These are phyloP conservation scores for Rhodotorula toruloides DNA, from an alignment of 768 basidiomycete genomes.

Conservation along the genomic window DNA sequence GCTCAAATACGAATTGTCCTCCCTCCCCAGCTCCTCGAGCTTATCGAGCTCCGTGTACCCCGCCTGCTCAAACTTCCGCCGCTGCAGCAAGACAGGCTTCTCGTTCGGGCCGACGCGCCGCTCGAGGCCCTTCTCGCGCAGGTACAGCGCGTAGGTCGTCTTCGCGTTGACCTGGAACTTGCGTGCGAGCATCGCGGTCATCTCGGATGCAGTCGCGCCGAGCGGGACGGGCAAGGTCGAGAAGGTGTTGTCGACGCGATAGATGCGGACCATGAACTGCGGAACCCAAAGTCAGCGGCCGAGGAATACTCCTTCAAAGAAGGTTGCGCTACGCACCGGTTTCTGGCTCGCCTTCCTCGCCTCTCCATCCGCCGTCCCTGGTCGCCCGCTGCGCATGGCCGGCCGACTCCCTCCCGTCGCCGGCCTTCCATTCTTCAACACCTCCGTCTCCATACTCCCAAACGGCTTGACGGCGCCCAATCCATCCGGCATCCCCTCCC, in stretches of 20 bases:
- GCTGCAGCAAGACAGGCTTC: constrained; percentile 75
- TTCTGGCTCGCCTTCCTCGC: constrained; percentile 21
- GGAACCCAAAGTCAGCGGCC: constrained; percentile 43
- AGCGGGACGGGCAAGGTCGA: constrained; percentile 64
- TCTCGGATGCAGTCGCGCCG: constrained; percentile 61
- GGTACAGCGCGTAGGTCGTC: constrained; percentile 46
- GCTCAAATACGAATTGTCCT: constrained; percentile 76
- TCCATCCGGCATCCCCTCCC: constrained; percentile 3
- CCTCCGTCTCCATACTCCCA: not conserved
- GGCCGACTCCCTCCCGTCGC: constrained; percentile 9
- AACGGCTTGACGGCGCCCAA: not conserved
- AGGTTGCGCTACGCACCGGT: constrained; percentile 12
- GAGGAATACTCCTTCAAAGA: too few species aligned
- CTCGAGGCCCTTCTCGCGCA: constrained; percentile 59
- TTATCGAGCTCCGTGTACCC: constrained; percentile 78
- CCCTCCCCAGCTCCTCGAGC: constrained; percentile 66
- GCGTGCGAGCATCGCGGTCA: constrained; percentile 60
- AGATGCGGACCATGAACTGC: constrained; percentile 61
- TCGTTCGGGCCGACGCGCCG: constrained; percentile 76
- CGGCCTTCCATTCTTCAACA: constrained; percentile 2
- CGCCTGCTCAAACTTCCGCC: constrained; percentile 75
- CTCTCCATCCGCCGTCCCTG: constrained; percentile 31
- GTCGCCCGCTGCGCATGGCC: not conserved
- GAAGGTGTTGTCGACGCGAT: constrained; percentile 66
- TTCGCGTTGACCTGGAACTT: constrained; percentile 51